Conservation (phyloP, 2,329 filamentous ascomycete species). For the Trichoderma hamatum region DNA sequence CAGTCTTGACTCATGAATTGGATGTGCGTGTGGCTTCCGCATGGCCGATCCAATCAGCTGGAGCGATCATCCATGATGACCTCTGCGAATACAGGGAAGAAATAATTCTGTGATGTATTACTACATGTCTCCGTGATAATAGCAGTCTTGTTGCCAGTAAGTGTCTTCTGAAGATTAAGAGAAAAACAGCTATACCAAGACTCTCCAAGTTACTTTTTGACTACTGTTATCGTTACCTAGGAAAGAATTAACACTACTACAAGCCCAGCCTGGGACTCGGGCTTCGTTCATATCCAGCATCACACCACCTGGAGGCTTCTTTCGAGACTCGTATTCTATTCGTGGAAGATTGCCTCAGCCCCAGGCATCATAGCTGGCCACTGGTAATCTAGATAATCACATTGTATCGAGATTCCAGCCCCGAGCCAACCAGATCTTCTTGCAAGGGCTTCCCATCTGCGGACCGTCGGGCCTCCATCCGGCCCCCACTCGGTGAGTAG, state of each 20-base stretch:
- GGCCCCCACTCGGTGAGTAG: not conserved
- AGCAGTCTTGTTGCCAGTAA: not conserved
- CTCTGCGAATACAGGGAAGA: not conserved
- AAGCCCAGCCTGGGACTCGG: not conserved
- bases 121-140: not conserved
- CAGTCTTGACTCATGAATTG: not conserved
- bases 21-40: not conserved
- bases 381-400: not conserved
- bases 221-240: not conserved
- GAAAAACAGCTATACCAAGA: not conserved
- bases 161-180: fast-evolving
- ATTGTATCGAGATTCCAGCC: not conserved
- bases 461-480: not conserved
- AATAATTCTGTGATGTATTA: not conserved
- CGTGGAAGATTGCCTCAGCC: not conserved
- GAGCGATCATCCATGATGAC: not conserved
- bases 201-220: not conserved
- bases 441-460: not conserved
- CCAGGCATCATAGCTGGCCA: not conserved
- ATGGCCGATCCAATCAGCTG: not conserved
- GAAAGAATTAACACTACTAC: not conserved
- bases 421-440: not conserved
- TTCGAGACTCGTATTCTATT: not conserved
- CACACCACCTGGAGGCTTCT: not conserved
- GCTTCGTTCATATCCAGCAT: not conserved